Percentiles rank a stretch among this genome's conserved stretches.
These are phyloP conservation scores for Sesbania bispinosa DNA, from an alignment of 306 rosid genomes.

Conservation along the genomic window DNA sequence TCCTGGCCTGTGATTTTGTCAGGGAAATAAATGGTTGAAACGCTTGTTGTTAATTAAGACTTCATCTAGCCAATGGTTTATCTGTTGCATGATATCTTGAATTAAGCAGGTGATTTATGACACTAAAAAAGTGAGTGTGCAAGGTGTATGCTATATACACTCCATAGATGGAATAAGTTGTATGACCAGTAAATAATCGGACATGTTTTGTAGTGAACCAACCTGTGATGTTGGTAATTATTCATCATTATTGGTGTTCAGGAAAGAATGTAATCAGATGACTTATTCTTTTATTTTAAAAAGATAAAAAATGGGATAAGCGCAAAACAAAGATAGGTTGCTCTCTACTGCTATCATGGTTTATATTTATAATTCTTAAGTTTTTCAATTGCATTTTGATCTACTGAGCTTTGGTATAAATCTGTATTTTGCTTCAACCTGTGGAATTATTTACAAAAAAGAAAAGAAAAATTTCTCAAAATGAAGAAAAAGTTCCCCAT, in stretches of 20 bases:
- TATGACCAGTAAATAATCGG: not conserved
- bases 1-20: not conserved
- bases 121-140: not conserved
- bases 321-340: not conserved
- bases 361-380: not conserved
- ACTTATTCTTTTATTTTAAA: too few relatives aligned
- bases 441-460: too few relatives aligned
- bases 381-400: not conserved
- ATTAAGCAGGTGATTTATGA: slow-evolving; percentile 12
- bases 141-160: not conserved
- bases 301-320: not conserved
- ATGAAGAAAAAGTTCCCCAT: too few relatives aligned
- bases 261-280: not conserved
- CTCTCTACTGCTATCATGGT: not conserved
- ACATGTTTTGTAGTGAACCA: not conserved
- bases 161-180: not conserved
- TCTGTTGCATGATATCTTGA: not conserved
- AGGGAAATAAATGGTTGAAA: slow-evolving; percentile 2
- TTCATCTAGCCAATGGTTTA: not conserved
- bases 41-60: not conserved
- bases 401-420: not conserved
- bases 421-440: not conserved
- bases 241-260: not conserved
- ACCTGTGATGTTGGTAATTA: not conserved
- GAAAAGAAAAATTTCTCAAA: too few relatives aligned